Conservation (phyloP, 1,284 basidiomycete genomes). For the Rhodotorula sp. region DNA sequence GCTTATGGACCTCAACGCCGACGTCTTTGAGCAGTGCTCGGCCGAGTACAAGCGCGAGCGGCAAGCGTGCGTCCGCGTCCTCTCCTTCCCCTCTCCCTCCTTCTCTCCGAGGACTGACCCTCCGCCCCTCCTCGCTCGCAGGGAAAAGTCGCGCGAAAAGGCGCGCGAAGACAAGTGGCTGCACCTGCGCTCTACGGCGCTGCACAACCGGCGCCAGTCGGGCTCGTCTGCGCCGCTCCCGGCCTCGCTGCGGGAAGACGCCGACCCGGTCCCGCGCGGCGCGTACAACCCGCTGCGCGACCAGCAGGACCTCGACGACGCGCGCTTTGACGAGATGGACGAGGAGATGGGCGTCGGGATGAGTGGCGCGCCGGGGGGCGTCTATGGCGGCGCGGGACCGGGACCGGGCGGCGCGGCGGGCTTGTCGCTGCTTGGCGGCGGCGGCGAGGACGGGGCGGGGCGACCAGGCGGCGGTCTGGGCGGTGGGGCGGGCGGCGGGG, state of each 20-base stretch:
- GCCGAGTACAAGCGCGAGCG: conserved; percentile 89
- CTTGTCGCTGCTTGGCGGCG: background rate
- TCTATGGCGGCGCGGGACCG: background rate
- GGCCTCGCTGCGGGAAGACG: conserved; percentile 30
- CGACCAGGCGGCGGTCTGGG: conserved; percentile 1
- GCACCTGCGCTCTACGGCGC: conserved; percentile 38
- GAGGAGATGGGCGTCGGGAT: conserved; percentile 33
- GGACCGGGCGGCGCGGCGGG: background rate
- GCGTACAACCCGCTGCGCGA: conserved; percentile 38
- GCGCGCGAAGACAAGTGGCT: conserved; percentile 44
- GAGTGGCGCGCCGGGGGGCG: background rate
- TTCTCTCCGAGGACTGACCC: background rate
- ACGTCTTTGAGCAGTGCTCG: conserved; percentile 86
- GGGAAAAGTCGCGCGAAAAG: conserved; percentile 41
- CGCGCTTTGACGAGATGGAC: conserved; percentile 38
- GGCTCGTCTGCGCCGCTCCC: conserved; percentile 9
- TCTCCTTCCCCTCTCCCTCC: background rate
- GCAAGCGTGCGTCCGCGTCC: conserved; percentile 63
- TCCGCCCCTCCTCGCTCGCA: conserved; percentile 1
- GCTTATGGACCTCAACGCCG: conserved; percentile 98
- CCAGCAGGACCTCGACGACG: conserved; percentile 33
- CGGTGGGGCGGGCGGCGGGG: background rate
- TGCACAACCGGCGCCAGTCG: conserved; percentile 37
- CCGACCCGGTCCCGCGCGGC: conserved; percentile 33
- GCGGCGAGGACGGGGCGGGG: background rate